Base-by-base conservation (phyloP, 1,284 basidiomycete species). In the Erythrobasidium hasegawianum region DNA sequence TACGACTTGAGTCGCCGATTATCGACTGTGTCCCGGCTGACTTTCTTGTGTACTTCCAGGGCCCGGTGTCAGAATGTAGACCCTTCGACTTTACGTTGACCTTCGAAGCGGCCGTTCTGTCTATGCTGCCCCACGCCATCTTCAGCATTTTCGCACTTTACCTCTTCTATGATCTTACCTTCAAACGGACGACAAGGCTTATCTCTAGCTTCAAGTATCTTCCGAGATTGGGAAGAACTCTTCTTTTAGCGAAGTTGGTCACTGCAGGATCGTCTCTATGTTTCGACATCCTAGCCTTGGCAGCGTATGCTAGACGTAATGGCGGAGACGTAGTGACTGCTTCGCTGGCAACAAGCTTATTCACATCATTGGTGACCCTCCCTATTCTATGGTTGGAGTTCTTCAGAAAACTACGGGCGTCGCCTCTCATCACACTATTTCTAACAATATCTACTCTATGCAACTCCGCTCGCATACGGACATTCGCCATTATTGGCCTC, bases 71-170 rank as follows among this genome's bases (percentile, higher is more conserved):
- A 43, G 40, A 56, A 13, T 65, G 62, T 24, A 56, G 62, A 16
- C n/a, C 27, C 13, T 65, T 65, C 56, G 62, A 65, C 56, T 65
- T 65, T 26, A 65, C 62, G 8, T 10, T 65, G 43, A 40, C 55
- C 18, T 65, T 65, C 56, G 62, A 65, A 22, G n/a, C 33, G n/a
- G 16, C 55, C n/a, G 40, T 65, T 27, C 18, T 65, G 2, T 38
- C 57, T 10, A 47, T 65, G 2, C 62, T 57, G n/a, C 39, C 62
- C 2, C 50, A 55, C 18, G 41, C 33, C 14, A 41, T 65, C 24
- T 65, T 65, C 62, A 0, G 59, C 5, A 39, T 53, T 18, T 41
- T 65, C 27, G 45, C 56, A n/a, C 18, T 26, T 2, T 22, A 40
- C 16, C 39, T 43, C 27, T 18, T 59, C 1, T 65, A 52, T 24